Evolutionary conservation across 306 rosid genomes (phyloP).

Genomic region (Lathyrus oleraceus): DNA sequence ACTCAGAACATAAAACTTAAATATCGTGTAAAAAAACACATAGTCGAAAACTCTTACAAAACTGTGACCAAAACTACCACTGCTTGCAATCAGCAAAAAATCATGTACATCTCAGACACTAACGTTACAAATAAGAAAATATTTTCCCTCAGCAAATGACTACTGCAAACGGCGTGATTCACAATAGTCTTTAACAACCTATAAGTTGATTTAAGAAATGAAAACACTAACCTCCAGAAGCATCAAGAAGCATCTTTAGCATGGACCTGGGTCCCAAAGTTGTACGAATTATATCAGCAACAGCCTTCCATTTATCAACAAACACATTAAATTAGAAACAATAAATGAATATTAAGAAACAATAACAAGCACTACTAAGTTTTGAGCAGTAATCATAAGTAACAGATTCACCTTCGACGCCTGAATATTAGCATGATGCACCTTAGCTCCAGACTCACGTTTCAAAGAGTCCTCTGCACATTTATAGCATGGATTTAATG

Average conservation of each 20-base stretch:
- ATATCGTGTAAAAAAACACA: slow-evolving; percentile 7
- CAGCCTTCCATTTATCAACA: slow-evolving; percentile 57
- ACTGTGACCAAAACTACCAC: slow-evolving; percentile 3
- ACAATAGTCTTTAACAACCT: neutral
- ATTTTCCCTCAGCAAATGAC: neutral
- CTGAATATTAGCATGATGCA: slow-evolving; percentile 89
- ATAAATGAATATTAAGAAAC: neutral
- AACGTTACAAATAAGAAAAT: neutral
- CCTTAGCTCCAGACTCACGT: slow-evolving; percentile 92
- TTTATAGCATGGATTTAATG: slow-evolving; percentile 18
- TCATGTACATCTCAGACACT: neutral
- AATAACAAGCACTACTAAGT: neutral
- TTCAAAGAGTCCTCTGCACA: slow-evolving; percentile 84
- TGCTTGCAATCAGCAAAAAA: slow-evolving; percentile 7
- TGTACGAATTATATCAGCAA: slow-evolving; percentile 91
- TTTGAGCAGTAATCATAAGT: neutral
- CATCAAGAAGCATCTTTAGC: slow-evolving; percentile 92
- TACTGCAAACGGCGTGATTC: neutral
- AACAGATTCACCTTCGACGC: slow-evolving; percentile 70
- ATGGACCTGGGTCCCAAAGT: slow-evolving; percentile 96
- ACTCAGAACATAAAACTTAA: slow-evolving; percentile 26
- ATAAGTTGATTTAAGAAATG: neutral
- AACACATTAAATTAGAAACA: slow-evolving; percentile 26
- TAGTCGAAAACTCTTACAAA: neutral
- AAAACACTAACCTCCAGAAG: slow-evolving; percentile 63